Percentiles rank a stretch among this genome's conserved stretches.
phyloP scores from a whole-genome alignment of 1,284 basidiomycete genomes.

The Ceratobasidium sp. region DNA sequence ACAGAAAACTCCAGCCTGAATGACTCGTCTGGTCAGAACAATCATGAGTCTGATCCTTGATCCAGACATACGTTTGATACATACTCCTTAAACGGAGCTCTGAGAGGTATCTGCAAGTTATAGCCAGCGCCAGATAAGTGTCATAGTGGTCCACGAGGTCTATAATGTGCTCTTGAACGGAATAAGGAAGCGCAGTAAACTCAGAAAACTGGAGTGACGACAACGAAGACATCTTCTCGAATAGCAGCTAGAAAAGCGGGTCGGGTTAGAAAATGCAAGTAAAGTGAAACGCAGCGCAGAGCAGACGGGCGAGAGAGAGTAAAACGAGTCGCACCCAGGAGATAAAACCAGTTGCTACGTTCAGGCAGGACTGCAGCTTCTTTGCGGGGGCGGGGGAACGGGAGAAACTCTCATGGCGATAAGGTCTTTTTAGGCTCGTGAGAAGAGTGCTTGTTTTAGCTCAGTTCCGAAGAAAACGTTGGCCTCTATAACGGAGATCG shows the following conservation, averaged over 20 bases:
- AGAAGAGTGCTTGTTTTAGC: neutral
- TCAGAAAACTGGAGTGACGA: slow-evolving; percentile 3
- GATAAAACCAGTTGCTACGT: neutral
- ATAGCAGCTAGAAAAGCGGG: neutral
- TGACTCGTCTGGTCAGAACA: neutral
- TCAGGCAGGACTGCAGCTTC: neutral
- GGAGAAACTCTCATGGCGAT: neutral
- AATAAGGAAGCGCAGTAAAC: slow-evolving; percentile 11
- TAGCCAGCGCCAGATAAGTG: slow-evolving; percentile 6
- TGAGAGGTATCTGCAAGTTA: slow-evolving; percentile 12
- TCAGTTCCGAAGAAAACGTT: neutral
- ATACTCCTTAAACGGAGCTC: slow-evolving; percentile 10
- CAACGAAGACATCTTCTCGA: neutral
- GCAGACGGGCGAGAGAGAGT: neutral
- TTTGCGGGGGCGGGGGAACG: neutral
- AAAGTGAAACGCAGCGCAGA: neutral
- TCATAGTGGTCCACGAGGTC: slow-evolving; percentile 11
- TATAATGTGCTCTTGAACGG: slow-evolving; percentile 12
- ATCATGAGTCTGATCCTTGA: too few species aligned
- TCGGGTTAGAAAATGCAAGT: neutral
- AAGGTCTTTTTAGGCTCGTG: slow-evolving; percentile 1
- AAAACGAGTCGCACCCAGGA: neutral
- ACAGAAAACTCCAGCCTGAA: slow-evolving; percentile 14
- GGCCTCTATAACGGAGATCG: neutral
- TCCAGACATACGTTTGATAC: neutral